Percentiles rank a stretch among this genome's conserved stretches.
phyloP scores from a whole-genome alignment of 305 asterid genomes.

The Solanum hybrid region DNA sequence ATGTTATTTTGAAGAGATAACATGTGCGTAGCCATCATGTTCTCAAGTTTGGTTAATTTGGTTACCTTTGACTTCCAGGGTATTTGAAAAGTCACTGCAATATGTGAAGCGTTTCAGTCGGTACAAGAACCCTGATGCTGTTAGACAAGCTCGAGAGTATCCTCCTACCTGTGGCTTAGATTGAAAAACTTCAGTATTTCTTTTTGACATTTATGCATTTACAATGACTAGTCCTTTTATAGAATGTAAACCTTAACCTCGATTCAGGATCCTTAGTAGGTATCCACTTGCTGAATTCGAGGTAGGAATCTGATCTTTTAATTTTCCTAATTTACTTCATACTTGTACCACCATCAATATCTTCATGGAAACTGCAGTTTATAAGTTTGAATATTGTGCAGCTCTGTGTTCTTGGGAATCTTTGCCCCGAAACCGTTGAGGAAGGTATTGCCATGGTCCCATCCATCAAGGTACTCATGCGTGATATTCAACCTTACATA shows the following conservation, averaged over 20 bases:
- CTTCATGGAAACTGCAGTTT: neutral
- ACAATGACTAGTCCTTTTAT: neutral
- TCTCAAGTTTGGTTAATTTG: slow-evolving; percentile 10
- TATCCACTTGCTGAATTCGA: slow-evolving; percentile 83
- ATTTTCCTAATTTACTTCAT: neutral
- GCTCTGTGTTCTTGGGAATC: slow-evolving; percentile 87
- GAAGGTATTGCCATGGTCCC: slow-evolving; percentile 93
- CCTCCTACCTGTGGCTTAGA: slow-evolving; percentile 25
- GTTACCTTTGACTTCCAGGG: slow-evolving; percentile 37
- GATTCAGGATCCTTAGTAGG: slow-evolving; percentile 43
- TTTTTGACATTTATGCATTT: neutral
- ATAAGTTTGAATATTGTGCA: slow-evolving; percentile 8
- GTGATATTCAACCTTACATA: neutral
- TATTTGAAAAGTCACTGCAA: slow-evolving; percentile 93
- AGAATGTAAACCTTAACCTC: slow-evolving; percentile 10
- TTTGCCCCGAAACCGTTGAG: slow-evolving; percentile 80
- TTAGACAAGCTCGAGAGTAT: slow-evolving; percentile 99
- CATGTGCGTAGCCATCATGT: neutral
- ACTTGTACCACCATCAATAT: neutral
- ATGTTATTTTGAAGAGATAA: neutral
- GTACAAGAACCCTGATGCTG: slow-evolving; percentile 91
- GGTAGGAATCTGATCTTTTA: slow-evolving; percentile 21
- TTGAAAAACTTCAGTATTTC: neutral
- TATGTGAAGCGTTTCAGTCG: slow-evolving; percentile 98
- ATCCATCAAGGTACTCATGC: slow-evolving; percentile 47